Conservation (phyloP, 495 filamentous ascomycete genomes). For the Hypoxylon trugodes region DNA sequence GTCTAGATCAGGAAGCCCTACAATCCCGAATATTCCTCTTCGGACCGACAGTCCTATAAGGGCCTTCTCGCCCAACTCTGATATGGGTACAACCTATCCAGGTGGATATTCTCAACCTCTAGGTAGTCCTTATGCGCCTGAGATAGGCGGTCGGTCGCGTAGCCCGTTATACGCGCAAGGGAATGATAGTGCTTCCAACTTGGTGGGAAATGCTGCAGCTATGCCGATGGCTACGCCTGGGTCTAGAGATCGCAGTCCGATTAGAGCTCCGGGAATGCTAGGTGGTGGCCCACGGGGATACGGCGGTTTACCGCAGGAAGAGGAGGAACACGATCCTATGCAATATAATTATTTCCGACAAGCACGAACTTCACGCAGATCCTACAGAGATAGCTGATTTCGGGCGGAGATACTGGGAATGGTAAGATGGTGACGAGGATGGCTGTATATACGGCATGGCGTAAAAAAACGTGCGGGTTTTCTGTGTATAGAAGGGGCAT, state of each 20-base stretch:
- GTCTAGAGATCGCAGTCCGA: constrained; percentile 44
- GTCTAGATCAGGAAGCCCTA: constrained; percentile 54
- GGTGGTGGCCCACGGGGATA: constrained; percentile 63
- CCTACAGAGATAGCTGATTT: constrained; percentile 3
- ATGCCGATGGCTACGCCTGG: constrained; percentile 49
- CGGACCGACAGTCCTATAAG: constrained; percentile 32
- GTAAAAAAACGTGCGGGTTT: constrained; percentile 20
- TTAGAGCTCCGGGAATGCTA: constrained; percentile 49
- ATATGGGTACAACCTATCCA: constrained; percentile 42
- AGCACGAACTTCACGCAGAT: constrained; percentile 35
- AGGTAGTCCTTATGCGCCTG: constrained; percentile 29
- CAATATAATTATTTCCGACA: constrained; percentile 51
- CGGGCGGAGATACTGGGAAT: background rate
- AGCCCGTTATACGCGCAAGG: constrained; percentile 51
- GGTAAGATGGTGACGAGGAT: background rate
- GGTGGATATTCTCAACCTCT: constrained; percentile 38
- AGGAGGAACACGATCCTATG: constrained; percentile 49
- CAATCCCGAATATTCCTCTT: constrained; percentile 38
- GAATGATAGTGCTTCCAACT: constrained; percentile 56
- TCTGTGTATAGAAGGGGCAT: constrained; percentile 21
- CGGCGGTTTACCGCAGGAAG: constrained; percentile 58
- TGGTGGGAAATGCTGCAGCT: constrained; percentile 52
- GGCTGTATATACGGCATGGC: constrained; percentile 28
- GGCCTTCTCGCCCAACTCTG: constrained; percentile 33
- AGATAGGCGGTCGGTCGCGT: constrained; percentile 30